A percentile compares a stretch with the other conserved stretches of the same genome.
Conservation (phyloP, 1,139 yeast genomes). For the Nematodospora anomalae region DNA sequence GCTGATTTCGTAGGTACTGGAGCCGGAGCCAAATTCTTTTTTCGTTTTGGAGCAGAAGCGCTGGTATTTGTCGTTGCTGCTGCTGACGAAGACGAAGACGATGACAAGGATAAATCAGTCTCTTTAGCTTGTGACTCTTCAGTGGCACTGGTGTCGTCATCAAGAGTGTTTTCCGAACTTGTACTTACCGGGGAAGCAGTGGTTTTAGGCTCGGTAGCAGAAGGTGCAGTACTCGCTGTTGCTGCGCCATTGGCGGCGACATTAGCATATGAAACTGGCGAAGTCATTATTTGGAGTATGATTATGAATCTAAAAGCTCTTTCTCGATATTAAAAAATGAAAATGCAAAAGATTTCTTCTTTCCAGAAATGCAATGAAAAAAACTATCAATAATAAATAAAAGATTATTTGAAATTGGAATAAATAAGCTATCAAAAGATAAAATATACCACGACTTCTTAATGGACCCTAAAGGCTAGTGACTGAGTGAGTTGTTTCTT, state of each 20-base stretch:
- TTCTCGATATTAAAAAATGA: background rate
- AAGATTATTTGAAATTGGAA: background rate
- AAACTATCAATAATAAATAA: background rate
- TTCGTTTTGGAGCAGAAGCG: conserved; percentile 21
- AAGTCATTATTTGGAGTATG: conserved; percentile 13
- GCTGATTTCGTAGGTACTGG: conserved; percentile 72
- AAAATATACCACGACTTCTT: background rate
- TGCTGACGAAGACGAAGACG: conserved; percentile 3
- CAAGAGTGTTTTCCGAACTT: background rate
- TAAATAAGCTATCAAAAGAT: background rate
- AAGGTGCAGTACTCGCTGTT: conserved; percentile 5
- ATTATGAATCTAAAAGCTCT: background rate
- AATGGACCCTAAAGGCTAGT: too few relatives aligned
- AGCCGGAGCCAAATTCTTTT: conserved; percentile 64
- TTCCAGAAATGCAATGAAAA: background rate
- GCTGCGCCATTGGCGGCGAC: conserved; percentile 37
- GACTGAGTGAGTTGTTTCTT: too few relatives aligned
- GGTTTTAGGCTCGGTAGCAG: conserved; percentile 10
- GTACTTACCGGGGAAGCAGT: conserved; percentile 1
- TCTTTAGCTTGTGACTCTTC: conserved; percentile 5
- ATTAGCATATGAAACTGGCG: conserved; percentile 34
- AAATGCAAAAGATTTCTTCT: conserved; percentile 1
- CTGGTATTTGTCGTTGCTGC: conserved; percentile 2
- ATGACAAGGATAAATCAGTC: conserved; percentile 5
- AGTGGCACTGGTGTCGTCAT: conserved; percentile 1